A percentile compares a stretch with the other conserved stretches of the same genome.
Evolutionary conservation across 2,329 filamentous ascomycete species (phyloP).

Genomic region (Myriangium duriaei): DNA sequence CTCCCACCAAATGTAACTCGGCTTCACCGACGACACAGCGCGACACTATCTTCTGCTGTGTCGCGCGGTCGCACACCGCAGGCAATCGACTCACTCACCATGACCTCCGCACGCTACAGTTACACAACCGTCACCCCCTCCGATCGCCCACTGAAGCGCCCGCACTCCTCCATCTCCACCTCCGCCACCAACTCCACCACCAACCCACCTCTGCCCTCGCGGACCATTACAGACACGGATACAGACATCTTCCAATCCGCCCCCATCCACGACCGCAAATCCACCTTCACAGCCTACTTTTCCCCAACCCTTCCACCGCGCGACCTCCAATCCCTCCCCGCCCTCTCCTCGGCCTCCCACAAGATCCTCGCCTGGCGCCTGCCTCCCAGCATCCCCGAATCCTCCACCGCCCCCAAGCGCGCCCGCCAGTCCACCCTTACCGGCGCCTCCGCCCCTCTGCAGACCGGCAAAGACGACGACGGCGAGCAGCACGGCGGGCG

Average conservation of each 20-base stretch:
- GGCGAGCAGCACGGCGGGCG: constrained; percentile 41
- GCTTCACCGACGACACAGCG: too few relatives aligned
- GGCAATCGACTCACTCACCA: too few relatives aligned
- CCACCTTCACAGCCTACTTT: constrained; percentile 39
- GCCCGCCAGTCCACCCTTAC: constrained; percentile 7
- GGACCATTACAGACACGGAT: too few relatives aligned
- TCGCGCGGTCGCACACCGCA: too few relatives aligned
- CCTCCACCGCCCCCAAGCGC: constrained; percentile 5
- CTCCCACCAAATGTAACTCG: too few relatives aligned
- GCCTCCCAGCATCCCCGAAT: constrained; percentile 3
- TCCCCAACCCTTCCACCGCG: constrained; percentile 31
- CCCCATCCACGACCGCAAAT: constrained; percentile 38
- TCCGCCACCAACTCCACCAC: constrained; percentile 7
- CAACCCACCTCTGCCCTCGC: too few relatives aligned
- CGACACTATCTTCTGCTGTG: too few relatives aligned
- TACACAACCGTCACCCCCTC: constrained; percentile 12
- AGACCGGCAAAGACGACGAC: constrained; percentile 39
- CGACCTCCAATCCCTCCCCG: constrained; percentile 31
- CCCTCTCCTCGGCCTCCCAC: constrained; percentile 36
- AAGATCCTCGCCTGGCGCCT: constrained; percentile 39
- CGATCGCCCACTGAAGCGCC: constrained; percentile 9
- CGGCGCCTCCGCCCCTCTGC: constrained; percentile 3
- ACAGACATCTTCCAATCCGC: constrained; percentile 35
- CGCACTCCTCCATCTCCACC: constrained; percentile 3
- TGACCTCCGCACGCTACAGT: constrained; percentile 9